A percentile compares a stretch with the other conserved stretches of the same genome.
Conservation (phyloP, 2,329 filamentous ascomycete species). For the Aspergillus spinulosporus region DNA sequence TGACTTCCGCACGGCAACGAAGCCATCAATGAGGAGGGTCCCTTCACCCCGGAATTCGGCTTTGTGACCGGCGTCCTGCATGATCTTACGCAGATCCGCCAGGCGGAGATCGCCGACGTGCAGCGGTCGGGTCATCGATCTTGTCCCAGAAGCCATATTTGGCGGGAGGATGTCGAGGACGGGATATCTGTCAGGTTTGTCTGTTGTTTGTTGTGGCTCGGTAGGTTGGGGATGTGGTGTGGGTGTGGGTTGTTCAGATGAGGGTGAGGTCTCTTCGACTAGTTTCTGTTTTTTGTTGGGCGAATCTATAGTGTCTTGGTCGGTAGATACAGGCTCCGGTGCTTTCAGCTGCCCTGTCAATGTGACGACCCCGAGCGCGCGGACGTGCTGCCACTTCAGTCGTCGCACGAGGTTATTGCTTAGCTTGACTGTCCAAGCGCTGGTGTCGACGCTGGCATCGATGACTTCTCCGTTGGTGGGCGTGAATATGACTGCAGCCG, state of each 20-base stretch:
- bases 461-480: slow-evolving; percentile 72
- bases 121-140: slow-evolving; percentile 78
- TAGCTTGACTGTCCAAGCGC: slow-evolving; percentile 93
- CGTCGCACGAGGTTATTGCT: slow-evolving; percentile 81
- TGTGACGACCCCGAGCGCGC: slow-evolving; percentile 90
- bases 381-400: slow-evolving; percentile 91
- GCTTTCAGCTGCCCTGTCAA: slow-evolving; percentile 72
- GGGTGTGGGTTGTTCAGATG: slow-evolving; percentile 20
- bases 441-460: slow-evolving; percentile 94
- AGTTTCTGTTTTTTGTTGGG: slow-evolving; percentile 55
- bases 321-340: slow-evolving; percentile 34
- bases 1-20: slow-evolving; percentile 85
- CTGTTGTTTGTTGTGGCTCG: slow-evolving; percentile 23
- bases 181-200: slow-evolving; percentile 44
- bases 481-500: slow-evolving; percentile 72
- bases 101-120: slow-evolving; percentile 92
- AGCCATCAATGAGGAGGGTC: slow-evolving; percentile 82
- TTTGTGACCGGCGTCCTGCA: slow-evolving; percentile 77
- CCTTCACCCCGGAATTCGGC: slow-evolving; percentile 95
- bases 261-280: slow-evolving; percentile 11
- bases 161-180: slow-evolving; percentile 61
- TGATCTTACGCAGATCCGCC: slow-evolving; percentile 79
- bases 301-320: slow-evolving; percentile 39
- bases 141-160: slow-evolving; percentile 68
- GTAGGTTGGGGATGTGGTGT: slow-evolving; percentile 13